Percentiles rank a stretch among this genome's conserved stretches.
Conservation (phyloP, 306 rosid genomes). For the Vicia sativa region DNA sequence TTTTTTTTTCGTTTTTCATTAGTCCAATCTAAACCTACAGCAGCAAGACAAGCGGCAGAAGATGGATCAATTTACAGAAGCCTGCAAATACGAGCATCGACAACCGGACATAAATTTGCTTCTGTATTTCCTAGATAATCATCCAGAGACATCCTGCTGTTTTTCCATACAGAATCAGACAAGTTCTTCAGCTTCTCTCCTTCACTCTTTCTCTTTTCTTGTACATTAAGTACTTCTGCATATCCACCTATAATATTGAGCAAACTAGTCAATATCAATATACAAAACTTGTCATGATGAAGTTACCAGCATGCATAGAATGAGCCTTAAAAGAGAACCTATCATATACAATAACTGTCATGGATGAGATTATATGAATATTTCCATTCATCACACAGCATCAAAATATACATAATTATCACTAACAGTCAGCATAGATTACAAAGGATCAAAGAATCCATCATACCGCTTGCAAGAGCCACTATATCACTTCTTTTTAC, state of each 20-base stretch:
- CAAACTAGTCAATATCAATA: constrained; percentile 29
- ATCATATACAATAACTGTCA: not conserved
- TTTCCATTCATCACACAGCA: not conserved
- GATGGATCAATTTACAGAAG: constrained; percentile 45
- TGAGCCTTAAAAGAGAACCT: not conserved
- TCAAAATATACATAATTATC: not conserved
- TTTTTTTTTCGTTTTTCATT: not conserved
- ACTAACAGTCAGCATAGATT: not conserved
- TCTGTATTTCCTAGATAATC: constrained; percentile 68
- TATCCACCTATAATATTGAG: constrained; percentile 60
- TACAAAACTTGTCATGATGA: not conserved
- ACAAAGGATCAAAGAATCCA: constrained; percentile 33
- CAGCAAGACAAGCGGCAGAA: constrained; percentile 23
- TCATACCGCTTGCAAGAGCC: constrained; percentile 84
- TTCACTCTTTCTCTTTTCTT: constrained; percentile 73
- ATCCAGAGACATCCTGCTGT: constrained; percentile 66
- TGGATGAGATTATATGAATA: not conserved
- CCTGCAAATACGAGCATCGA: constrained; percentile 79
- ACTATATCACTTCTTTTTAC: constrained; percentile 62
- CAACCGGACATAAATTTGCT: constrained; percentile 43
- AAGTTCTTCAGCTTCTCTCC: constrained; percentile 63
- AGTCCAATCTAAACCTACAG: constrained; percentile 12
- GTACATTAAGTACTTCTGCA: constrained; percentile 74
- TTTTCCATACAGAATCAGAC: constrained; percentile 67
- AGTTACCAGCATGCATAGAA: not conserved